Percentiles rank a stretch among this genome's conserved stretches.
phyloP scores from a whole-genome alignment of 805 yeast species.

The Kodamaea restingae region DNA sequence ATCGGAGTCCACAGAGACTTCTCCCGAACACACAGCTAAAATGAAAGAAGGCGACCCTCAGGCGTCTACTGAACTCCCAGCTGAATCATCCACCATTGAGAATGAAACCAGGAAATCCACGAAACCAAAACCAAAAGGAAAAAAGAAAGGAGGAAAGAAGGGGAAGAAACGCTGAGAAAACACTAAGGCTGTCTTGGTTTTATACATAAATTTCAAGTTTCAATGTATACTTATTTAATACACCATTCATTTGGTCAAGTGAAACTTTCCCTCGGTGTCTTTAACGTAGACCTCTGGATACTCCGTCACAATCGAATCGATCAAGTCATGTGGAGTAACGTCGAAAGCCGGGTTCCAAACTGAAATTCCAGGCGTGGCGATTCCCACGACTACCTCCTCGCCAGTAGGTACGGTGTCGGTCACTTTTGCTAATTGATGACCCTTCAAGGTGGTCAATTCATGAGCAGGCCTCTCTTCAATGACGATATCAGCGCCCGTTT shows the following conservation, averaged over 20 bases:
- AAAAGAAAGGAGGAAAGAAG: constrained; percentile 3
- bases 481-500: constrained; percentile 67
- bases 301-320: constrained; percentile 90
- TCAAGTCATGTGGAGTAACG: constrained; percentile 77
- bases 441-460: constrained; percentile 75
- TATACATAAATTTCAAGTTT: too few relatives aligned
- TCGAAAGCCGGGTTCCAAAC: constrained; percentile 98
- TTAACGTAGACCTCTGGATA: constrained; percentile 51
- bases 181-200: too few relatives aligned
- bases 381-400: constrained; percentile 53
- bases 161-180: constrained; percentile 3
- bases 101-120: not conserved
- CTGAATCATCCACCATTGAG: not conserved
- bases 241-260: constrained; percentile 22
- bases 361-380: constrained; percentile 78
- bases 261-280: constrained; percentile 46
- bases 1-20: too few relatives aligned
- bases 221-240: constrained; percentile 6
- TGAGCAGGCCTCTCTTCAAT: constrained; percentile 84
- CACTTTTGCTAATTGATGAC: constrained; percentile 30
- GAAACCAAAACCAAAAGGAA: not conserved
- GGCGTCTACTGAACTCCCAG: too few relatives aligned
- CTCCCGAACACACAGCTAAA: too few relatives aligned
- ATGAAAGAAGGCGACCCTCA: too few relatives aligned
- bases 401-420: constrained; percentile 19